Evolutionary conservation across 2,329 filamentous ascomycete genomes (phyloP), one percentile per base, ranked within the genome.

Genomic region (Thyridium curvatum): DNA sequence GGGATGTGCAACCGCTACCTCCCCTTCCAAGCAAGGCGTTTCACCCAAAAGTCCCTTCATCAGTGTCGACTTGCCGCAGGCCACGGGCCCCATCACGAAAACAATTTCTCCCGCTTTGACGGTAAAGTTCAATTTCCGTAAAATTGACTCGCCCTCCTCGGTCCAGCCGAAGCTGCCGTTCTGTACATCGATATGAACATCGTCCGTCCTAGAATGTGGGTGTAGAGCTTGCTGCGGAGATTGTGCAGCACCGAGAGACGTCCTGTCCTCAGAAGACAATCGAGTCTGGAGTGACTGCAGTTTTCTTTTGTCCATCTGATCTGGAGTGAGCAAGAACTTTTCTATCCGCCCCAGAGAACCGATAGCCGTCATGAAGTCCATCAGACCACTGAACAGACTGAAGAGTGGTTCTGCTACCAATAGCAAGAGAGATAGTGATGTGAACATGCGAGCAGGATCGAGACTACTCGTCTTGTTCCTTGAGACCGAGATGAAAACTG

Each of bases 1-100:
- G 12, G 10, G 30, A 15, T 32, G 29, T 2, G 17, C 15, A 8
- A 45, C 31, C 4, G 15, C 12, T 2, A 45, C 33, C 5, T 9
- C 4, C 2, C 42, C 42, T 16, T 37, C 39, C 1, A 50, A 34
- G 3, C 48, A 39, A 1, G 46, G 37, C 1, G 58, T 44, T 39
- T 68, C 66, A 0, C 65, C 62, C 0, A 67, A 44, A 0, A 70
- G 48, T 0, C 57, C 55, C 28, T 64, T 55, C 8, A 68, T 42
- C 0, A 69, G 44, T 0, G 56, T 58, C 0, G 64, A 62, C 36
- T 71, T 71, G 17, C 68, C 66, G n/a, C 61, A 62, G 1, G 65
- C 68, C 1, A 69, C 64, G 1, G 55, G 59, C 0, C 67, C 66
- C 1, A 67, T 48, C 3, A 69, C 32, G 42, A 67, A 57, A 12